Conservation (phyloP, 2,329 filamentous ascomycete genomes). For the Alternaria solani region DNA sequence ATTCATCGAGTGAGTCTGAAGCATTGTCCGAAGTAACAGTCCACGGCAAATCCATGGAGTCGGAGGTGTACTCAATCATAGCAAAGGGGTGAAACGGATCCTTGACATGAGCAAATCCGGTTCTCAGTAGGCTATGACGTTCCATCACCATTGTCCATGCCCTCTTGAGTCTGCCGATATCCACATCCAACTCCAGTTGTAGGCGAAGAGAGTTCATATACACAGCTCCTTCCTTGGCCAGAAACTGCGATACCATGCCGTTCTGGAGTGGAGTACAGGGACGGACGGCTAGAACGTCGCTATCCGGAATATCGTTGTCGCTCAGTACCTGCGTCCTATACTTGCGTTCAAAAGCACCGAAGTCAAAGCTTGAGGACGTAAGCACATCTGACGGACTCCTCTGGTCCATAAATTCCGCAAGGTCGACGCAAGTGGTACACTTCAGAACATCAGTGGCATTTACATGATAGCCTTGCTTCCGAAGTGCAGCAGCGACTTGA, state of each 20-base stretch:
- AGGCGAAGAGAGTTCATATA: slow-evolving; percentile 80
- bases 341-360: slow-evolving; percentile 60
- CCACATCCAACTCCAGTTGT: slow-evolving; percentile 54
- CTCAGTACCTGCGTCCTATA: slow-evolving; percentile 49
- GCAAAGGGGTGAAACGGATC: slow-evolving; percentile 70
- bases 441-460: slow-evolving; percentile 79
- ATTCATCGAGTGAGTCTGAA: slow-evolving; percentile 23
- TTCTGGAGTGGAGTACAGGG: slow-evolving; percentile 83
- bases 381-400: neutral
- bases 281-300: slow-evolving; percentile 65
- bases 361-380: slow-evolving; percentile 51
- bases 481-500: slow-evolving; percentile 75
- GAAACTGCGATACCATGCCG: slow-evolving; percentile 79
- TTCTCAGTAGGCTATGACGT: slow-evolving; percentile 76
- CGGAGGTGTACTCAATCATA: slow-evolving; percentile 70
- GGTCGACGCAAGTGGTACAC: slow-evolving; percentile 44
- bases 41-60: slow-evolving; percentile 49
- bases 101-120: slow-evolving; percentile 72
- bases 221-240: slow-evolving; percentile 69
- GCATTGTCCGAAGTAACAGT: slow-evolving; percentile 8
- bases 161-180: slow-evolving; percentile 53
- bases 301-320: slow-evolving; percentile 38
- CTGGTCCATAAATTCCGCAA: slow-evolving; percentile 38
- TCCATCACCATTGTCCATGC: slow-evolving; percentile 68
- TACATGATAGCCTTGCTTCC: slow-evolving; percentile 65